Base-by-base conservation (phyloP, 805 yeast genomes). In the Saccharomycopsis fodiens region DNA sequence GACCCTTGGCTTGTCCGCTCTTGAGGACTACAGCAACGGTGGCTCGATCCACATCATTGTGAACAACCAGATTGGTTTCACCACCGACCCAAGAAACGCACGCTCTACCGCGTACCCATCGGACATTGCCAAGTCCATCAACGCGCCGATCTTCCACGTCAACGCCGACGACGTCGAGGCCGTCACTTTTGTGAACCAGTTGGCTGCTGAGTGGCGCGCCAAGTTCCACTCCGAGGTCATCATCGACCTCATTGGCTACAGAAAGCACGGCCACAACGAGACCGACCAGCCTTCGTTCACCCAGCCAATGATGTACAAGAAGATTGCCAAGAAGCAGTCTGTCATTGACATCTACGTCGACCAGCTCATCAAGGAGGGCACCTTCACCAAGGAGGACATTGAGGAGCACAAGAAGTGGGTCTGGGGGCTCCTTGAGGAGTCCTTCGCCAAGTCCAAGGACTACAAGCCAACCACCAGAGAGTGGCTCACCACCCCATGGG, bases 401-500 rank as follows among this genome's bases (percentile, higher is more conserved):
- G 86, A 82, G 48, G 97, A 93, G 72, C 97, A 91, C 73, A 89
- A 86, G 72, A 79, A 85, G 67, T 89, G 97, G 96, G 96, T 93
- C 51, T 93, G 99, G 99, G 77, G 78, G 59, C 71, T 81, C 51
- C 80, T 93, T 57, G 97, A 93, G 70, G 93, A 86, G 58, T 82
- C 95, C 10, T 93, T 89, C 70, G 64, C 70, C 51, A 86, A 86
- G 69, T 79, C 95, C 41, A 87, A 87, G 70, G 95, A 87, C 50
- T 87, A 88, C 70, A 76, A 76, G 59, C 94, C 97, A 57, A 82
- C 88, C 53, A 76, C 91, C 25, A 80, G 95, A 73, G 97, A 91
- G 71, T 93, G 99, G 99, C 77, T 93, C 59, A 85, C 98, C 45
- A 85, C 96, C 38, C 93, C 97, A 56, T 93, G 99, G 99, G 96